These are phyloP conservation scores for Thielaviopsis populi DNA, from an alignment of 2,329 filamentous ascomycete species.

Conservation along the genomic window DNA sequence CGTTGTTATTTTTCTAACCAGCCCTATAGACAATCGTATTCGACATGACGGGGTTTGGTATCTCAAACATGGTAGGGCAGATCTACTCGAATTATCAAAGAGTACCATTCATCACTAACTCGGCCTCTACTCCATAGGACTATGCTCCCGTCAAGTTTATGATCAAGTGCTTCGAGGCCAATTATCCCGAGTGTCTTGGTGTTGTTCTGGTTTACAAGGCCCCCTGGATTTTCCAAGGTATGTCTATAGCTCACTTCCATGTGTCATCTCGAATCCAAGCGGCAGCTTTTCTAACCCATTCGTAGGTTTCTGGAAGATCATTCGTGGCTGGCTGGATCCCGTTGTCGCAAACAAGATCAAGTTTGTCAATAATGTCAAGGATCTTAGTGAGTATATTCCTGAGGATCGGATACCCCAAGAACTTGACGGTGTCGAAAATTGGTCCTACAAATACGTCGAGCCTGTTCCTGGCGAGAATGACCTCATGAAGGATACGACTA, in stretches of 20 bases:
- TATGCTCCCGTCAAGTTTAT: slow-evolving; percentile 97
- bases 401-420: slow-evolving; percentile 60
- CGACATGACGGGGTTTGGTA: slow-evolving; percentile 85
- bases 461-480: slow-evolving; percentile 62
- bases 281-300: not conserved
- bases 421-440: slow-evolving; percentile 73
- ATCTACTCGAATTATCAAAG: not conserved
- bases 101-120: not conserved
- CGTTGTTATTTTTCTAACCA: slow-evolving; percentile 18
- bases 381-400: slow-evolving; percentile 64
- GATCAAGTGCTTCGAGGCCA: slow-evolving; percentile 98
- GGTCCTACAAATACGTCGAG: slow-evolving; percentile 70
- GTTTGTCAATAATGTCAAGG: slow-evolving; percentile 70
- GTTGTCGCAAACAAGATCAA: slow-evolving; percentile 90
- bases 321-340: slow-evolving; percentile 89
- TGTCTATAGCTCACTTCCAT: not conserved
- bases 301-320: slow-evolving; percentile 84
- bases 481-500: slow-evolving; percentile 49
- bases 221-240: slow-evolving; percentile 91
- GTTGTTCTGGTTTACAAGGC: slow-evolving; percentile 87
- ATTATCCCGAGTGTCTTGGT: slow-evolving; percentile 88
- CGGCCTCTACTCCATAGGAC: slow-evolving; percentile 38
- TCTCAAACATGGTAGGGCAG: slow-evolving; percentile 63
- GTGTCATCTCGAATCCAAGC: not conserved
- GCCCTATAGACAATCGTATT: slow-evolving; percentile 65